These are phyloP conservation scores for Xylariaceae sp. DNA, from an alignment of 2,329 filamentous ascomycete species.

Conservation along the genomic window DNA sequence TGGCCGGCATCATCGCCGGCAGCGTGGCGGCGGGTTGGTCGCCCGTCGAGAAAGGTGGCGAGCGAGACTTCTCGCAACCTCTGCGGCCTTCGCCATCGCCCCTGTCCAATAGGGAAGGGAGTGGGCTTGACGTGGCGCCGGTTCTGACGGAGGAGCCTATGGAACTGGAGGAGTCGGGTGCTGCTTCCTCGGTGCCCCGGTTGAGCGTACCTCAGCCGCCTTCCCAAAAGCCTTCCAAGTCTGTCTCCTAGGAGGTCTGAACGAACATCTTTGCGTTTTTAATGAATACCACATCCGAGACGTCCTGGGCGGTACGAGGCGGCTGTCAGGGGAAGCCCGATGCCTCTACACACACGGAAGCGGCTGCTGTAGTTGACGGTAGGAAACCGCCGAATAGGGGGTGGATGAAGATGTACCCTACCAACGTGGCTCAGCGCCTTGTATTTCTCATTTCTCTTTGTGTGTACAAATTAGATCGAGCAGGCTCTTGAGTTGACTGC, in stretches of 20 bases:
- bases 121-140: constrained; percentile 19
- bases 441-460: constrained; percentile 14
- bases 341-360: no score
- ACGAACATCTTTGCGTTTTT: constrained; percentile 18
- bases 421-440: constrained; percentile 4
- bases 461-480: constrained; percentile 10
- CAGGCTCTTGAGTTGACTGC: no score
- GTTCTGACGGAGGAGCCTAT: constrained; percentile 34
- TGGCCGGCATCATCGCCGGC: constrained; percentile 78
- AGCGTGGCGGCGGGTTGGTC: constrained; percentile 74
- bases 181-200: constrained; percentile 24
- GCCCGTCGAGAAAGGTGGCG: constrained; percentile 50
- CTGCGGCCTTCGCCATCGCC: constrained; percentile 30
- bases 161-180: constrained; percentile 27
- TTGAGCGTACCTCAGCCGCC: constrained; percentile 29
- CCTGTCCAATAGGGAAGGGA: constrained; percentile 26
- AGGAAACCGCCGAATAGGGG: no score
- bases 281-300: constrained; percentile 10
- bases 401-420: not conserved
- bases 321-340: no score
- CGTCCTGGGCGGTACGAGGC: no score
- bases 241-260: constrained; percentile 30
- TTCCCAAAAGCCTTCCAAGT: constrained; percentile 28
- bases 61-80: constrained; percentile 33
- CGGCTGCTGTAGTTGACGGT: no score